Evolutionary conservation across 352 stramenopile species (phyloP).

Genomic region (Globisporangium echinulatum): DNA sequence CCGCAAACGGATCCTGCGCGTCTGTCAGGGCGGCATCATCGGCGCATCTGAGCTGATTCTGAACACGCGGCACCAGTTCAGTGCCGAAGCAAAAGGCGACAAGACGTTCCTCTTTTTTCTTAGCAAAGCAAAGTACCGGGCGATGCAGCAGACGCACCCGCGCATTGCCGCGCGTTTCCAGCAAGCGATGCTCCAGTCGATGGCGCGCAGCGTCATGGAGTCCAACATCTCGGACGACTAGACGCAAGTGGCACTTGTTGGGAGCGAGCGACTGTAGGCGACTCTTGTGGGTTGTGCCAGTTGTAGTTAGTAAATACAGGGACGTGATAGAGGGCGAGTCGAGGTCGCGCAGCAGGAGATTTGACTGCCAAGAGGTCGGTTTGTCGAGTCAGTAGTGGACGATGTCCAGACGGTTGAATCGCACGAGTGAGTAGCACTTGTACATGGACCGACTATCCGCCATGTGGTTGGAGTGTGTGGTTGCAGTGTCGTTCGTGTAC

Average conservation of each 20-base stretch:
- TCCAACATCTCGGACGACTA: conserved; percentile 81
- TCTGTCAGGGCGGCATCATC: conserved; percentile 76
- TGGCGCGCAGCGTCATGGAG: conserved; percentile 81
- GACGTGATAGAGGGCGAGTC: too few species aligned
- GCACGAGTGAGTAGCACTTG: too few species aligned
- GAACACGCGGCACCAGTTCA: conserved; percentile 79
- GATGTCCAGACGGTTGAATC: too few species aligned
- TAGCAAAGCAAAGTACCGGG: conserved; percentile 56
- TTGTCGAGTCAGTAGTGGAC: too few species aligned
- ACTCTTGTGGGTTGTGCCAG: too few species aligned
- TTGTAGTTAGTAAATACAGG: too few species aligned
- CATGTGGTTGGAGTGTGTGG: too few species aligned
- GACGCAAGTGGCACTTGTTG: neutral
- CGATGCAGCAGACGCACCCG: conserved; percentile 66
- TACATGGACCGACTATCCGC: too few species aligned
- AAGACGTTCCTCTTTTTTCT: conserved; percentile 80
- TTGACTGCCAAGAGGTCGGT: too few species aligned
- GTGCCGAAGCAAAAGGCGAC: conserved; percentile 49
- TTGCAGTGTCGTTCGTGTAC: too few species aligned
- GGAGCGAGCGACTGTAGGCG: too few species aligned
- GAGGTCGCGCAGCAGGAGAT: too few species aligned
- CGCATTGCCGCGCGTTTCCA: conserved; percentile 71
- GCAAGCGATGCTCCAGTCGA: conserved; percentile 79
- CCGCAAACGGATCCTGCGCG: conserved; percentile 71
- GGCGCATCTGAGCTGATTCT: conserved; percentile 76